Evolutionary conservation across 2,329 filamentous ascomycete genomes (phyloP).

Genomic region (Herpotrichia juniperi): DNA sequence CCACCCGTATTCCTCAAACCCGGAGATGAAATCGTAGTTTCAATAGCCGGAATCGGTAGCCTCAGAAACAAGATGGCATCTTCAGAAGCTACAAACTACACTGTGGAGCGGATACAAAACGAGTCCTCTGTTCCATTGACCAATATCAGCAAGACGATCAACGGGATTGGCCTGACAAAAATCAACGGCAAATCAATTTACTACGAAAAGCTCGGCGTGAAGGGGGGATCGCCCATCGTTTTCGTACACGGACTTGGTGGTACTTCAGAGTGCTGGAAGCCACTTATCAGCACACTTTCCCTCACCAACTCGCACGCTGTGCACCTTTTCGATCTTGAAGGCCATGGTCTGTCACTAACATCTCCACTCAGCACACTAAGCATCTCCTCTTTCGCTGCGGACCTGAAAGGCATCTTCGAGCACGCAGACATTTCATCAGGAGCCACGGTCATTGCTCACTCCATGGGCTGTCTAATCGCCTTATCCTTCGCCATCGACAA

Average conservation of each 20-base stretch:
- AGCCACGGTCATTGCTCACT: conserved; percentile 58
- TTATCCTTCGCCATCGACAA: conserved; percentile 49
- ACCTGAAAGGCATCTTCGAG: conserved; percentile 50
- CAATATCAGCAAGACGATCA: conserved; percentile 43
- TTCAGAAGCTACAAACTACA: conserved; percentile 51
- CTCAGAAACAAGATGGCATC: conserved; percentile 45
- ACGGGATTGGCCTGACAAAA: conserved; percentile 41
- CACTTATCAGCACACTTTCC: conserved; percentile 49
- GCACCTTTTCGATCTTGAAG: conserved; percentile 61
- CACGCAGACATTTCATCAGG: conserved; percentile 33
- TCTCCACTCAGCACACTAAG: conserved; percentile 52
- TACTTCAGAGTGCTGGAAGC: conserved; percentile 52
- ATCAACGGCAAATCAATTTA: conserved; percentile 52
- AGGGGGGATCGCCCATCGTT: conserved; percentile 43
- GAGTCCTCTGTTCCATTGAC: conserved; percentile 51
- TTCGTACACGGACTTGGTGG: conserved; percentile 64
- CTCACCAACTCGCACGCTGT: conserved; percentile 37
- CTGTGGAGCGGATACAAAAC: conserved; percentile 21
- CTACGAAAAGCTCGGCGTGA: conserved; percentile 40
- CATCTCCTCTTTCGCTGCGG: conserved; percentile 52
- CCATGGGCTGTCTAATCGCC: conserved; percentile 59
- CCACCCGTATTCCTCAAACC: conserved; percentile 39
- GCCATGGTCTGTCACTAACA: conserved; percentile 61
- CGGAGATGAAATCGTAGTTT: conserved; percentile 29
- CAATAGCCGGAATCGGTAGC: conserved; percentile 32